Base-by-base conservation (phyloP, 305 asterid genomes). In the Solanum hybrid region DNA sequence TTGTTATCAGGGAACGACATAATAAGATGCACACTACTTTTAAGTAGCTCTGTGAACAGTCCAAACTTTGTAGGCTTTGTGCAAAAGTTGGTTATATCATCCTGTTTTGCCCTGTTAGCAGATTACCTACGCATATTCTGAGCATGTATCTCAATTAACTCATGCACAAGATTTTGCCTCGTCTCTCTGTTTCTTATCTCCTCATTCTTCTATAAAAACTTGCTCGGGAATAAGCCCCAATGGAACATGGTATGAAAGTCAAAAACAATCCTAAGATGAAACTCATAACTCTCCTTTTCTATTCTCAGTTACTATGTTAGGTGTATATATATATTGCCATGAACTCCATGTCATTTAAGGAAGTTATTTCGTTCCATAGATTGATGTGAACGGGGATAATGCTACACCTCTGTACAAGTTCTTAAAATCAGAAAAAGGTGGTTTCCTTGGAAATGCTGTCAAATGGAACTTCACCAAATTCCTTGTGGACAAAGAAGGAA, bases 381-480 rank as follows among this genome's bases (percentile, higher is more conserved):
- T 96, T 90, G 98, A 96, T 26, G 98, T 96, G 84, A 96, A 96
- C 26, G 98, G 98, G 17, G 93, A 94, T 89, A 93, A 96, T 36
- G 86, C 95, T 8, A 90, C 94, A 46, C 98, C 99, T n/a, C 95
- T 96, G 20, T 96, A 94, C 92, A 94, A 95, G 95, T 95, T 94
- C 95, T 93, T 96, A 93, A 96, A 96, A 92, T 91, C 96, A 10
- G 94, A 94, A 84, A 95, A 93, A 89, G 94, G 94, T 6, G 97
- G 99, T 51, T 66, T 94, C 78, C 79, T 96, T 3, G 89, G 92
- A 29, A 93, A 93, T 87, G 96, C 96, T 82, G 95, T 96, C 90
- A 95, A 96, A 90, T 96, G 99, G 98, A 96, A 96, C 92, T 96
- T 96, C 88, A 94, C 99, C 1, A 96, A 96, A 91, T 96, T 96